Evolutionary conservation across 2,329 filamentous ascomycete genomes (phyloP).

Genomic region (Sarocladiaceae sp.): DNA sequence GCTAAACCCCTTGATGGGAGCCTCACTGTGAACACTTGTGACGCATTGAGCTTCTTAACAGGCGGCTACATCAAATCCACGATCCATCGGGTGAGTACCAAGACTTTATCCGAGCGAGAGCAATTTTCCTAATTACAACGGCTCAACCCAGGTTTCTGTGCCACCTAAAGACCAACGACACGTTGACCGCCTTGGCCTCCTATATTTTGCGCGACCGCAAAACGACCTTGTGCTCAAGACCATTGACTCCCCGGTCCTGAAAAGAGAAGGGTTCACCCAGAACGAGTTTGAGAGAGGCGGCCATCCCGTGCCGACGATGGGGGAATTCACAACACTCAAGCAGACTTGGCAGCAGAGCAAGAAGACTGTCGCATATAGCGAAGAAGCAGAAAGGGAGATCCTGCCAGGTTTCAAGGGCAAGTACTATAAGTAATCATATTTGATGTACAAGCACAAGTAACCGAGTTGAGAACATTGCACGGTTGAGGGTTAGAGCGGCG

Average conservation of each 20-base stretch:
- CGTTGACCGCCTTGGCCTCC: slow-evolving; percentile 42
- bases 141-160: slow-evolving; percentile 24
- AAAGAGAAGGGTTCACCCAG: slow-evolving; percentile 25
- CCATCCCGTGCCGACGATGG: slow-evolving; percentile 28
- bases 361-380: slow-evolving; percentile 21
- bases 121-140: not conserved
- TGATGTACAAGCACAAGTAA: not conserved
- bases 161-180: slow-evolving; percentile 37
- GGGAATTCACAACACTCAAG: slow-evolving; percentile 31
- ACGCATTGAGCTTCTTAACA: slow-evolving; percentile 43
- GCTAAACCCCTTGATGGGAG: slow-evolving; percentile 44
- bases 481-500: too few relatives aligned
- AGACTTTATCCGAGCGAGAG: not conserved
- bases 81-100: slow-evolving; percentile 28
- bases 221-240: slow-evolving; percentile 33
- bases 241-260: slow-evolving; percentile 32
- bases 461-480: not conserved
- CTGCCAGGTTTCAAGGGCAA: slow-evolving; percentile 28
- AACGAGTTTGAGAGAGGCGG: slow-evolving; percentile 33
- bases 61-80: slow-evolving; percentile 42
- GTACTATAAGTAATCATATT: slow-evolving; percentile 13
- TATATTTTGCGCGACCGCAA: slow-evolving; percentile 46
- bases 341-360: slow-evolving; percentile 31
- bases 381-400: slow-evolving; percentile 26
- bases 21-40: slow-evolving; percentile 47